Evolutionary conservation across 192 early-diverging fungal genomes (phyloP).

Genomic region (Podila epigama): DNA sequence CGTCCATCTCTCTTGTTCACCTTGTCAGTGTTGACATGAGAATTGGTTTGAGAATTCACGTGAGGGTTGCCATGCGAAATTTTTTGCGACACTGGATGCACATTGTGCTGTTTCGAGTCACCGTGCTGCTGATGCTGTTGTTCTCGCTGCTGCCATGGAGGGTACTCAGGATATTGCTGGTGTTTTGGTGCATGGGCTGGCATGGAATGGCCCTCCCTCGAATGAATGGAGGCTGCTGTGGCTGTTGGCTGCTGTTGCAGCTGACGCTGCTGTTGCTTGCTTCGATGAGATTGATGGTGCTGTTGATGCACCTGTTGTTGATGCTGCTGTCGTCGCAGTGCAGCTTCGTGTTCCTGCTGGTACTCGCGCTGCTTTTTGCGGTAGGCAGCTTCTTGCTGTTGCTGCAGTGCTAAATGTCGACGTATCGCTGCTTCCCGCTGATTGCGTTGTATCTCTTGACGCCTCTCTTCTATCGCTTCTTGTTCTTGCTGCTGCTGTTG

Average conservation of each 20-base stretch:
- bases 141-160: background rate
- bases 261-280: slow-evolving; percentile 1
- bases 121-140: background rate
- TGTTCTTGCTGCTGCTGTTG: slow-evolving; percentile 1
- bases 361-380: background rate
- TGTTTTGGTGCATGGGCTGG: too few relatives aligned
- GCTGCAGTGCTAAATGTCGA: background rate
- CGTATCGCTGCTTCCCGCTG: background rate
- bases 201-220: too few relatives aligned
- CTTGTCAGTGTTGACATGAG: too few relatives aligned
- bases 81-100: slow-evolving; percentile 4
- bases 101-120: background rate
- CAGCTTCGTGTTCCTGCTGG: background rate
- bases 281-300: background rate
- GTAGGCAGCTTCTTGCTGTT: background rate
- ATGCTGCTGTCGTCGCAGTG: background rate
- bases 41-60: too few relatives aligned
- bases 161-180: background rate
- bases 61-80: background rate
- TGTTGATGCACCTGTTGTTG: slow-evolving; percentile 13
- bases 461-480: background rate
- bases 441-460: background rate
- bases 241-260: background rate
- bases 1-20: too few relatives aligned
- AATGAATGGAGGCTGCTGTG: background rate